Conservation (phyloP, 768 basidiomycete species). For the Obba rivulosa region DNA sequence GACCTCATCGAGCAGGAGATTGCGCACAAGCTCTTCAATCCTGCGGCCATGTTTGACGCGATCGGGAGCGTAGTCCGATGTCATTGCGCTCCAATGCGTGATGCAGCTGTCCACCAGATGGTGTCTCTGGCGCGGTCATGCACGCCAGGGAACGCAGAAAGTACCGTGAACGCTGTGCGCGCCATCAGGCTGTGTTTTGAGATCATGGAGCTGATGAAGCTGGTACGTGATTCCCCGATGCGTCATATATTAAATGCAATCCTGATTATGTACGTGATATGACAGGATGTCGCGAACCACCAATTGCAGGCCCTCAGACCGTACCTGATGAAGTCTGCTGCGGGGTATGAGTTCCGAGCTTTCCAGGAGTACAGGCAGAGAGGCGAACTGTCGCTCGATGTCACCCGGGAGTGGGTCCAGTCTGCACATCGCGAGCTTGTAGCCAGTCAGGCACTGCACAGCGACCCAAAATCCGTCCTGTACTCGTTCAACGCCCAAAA, state of each 20-base stretch:
- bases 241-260: slow-evolving; percentile 1
- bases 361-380: slow-evolving; percentile 53
- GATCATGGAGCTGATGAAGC: slow-evolving; percentile 91
- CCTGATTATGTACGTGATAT: background rate
- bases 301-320: slow-evolving; percentile 90
- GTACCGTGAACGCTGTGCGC: slow-evolving; percentile 58
- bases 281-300: slow-evolving; percentile 93
- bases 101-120: slow-evolving; percentile 79
- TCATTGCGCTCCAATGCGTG: slow-evolving; percentile 93
- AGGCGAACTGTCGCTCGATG: slow-evolving; percentile 34
- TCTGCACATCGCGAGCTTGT: slow-evolving; percentile 38
- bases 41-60: slow-evolving; percentile 68
- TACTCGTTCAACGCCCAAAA: slow-evolving; percentile 27
- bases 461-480: background rate
- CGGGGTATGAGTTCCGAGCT: slow-evolving; percentile 72
- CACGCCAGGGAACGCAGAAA: slow-evolving; percentile 48
- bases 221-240: slow-evolving; percentile 48
- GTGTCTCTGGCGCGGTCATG: slow-evolving; percentile 60
- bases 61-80: slow-evolving; percentile 81
- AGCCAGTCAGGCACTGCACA: background rate
- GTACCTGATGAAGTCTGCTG: slow-evolving; percentile 77
- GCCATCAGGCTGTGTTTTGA: slow-evolving; percentile 84
- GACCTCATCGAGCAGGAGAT: slow-evolving; percentile 80
- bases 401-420: slow-evolving; percentile 64
- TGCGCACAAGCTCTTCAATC: slow-evolving; percentile 69